A percentile compares a stretch with the other conserved stretches of the same genome.
Evolutionary conservation across 768 basidiomycete species (phyloP).

Genomic region (Mycena galericulata): DNA sequence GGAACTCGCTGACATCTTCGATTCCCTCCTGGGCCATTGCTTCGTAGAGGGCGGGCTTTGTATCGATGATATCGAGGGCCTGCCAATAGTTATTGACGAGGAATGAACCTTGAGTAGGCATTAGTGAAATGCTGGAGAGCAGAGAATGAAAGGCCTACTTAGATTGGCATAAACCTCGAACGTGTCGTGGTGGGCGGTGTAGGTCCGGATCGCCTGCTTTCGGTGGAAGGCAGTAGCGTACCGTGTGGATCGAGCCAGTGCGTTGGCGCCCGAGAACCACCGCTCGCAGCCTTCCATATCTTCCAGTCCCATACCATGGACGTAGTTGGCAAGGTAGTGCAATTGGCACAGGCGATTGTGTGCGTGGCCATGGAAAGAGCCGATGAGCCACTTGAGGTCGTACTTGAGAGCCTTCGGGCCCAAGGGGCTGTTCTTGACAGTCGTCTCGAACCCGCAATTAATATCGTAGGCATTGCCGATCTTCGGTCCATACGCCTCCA

Average conservation of each 20-base stretch:
- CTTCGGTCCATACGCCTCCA: not conserved
- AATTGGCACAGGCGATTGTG: too few relatives aligned
- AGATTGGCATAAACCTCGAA: not conserved
- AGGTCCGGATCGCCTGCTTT: too few relatives aligned
- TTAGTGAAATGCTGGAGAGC: not conserved
- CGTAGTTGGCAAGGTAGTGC: too few relatives aligned
- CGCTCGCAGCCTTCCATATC: too few relatives aligned
- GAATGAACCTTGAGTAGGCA: not conserved
- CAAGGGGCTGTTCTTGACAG: not conserved
- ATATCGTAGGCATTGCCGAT: not conserved
- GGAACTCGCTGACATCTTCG: not conserved
- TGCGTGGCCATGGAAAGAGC: too few relatives aligned
- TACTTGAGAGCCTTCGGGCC: not conserved
- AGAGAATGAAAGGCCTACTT: not conserved
- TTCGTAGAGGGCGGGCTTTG: not conserved
- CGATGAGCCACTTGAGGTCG: not conserved
- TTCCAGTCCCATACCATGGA: too few relatives aligned
- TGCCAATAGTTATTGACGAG: not conserved
- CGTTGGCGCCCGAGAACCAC: too few relatives aligned
- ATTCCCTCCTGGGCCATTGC: not conserved
- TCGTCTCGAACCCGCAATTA: not conserved
- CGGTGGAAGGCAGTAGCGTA: too few relatives aligned
- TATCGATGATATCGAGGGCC: not conserved
- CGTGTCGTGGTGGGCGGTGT: too few relatives aligned
- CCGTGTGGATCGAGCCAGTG: too few relatives aligned